Evolutionary conservation across 2,329 filamentous ascomycete species (phyloP).

Genomic region (Stenocarpella maydis): DNA sequence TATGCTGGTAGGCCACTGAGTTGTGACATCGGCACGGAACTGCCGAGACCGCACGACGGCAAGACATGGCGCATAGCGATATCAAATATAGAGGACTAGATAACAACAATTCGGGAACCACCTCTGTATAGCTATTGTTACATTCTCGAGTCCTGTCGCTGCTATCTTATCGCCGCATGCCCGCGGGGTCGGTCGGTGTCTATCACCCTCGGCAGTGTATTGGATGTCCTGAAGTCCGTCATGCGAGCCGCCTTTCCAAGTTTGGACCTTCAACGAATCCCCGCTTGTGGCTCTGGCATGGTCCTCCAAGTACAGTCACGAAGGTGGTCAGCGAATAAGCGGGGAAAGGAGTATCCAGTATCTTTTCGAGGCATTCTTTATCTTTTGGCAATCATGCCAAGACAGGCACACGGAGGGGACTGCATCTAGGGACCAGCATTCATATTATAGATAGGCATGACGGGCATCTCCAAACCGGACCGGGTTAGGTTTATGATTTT

Average conservation of each 20-base stretch:
- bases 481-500: not conserved
- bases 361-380: not conserved
- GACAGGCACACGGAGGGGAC: not conserved
- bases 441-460: constrained; percentile 7
- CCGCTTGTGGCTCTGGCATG: not conserved
- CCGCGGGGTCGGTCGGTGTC: not conserved
- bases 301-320: not conserved
- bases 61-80: not conserved
- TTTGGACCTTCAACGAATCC: not conserved
- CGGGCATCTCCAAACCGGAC: constrained; percentile 2
- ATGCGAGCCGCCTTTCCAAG: not conserved
- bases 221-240: not conserved
- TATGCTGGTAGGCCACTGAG: not conserved
- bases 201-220: not conserved
- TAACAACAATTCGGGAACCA: not conserved
- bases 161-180: not conserved
- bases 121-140: not conserved
- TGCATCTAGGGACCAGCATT: not conserved
- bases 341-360: not conserved
- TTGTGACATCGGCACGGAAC: not conserved
- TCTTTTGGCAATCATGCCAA: not conserved
- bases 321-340: not conserved
- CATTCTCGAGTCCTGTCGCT: not conserved
- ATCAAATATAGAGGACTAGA: constrained; percentile 4
- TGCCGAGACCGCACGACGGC: not conserved